Evolutionary conservation across 1,139 yeast genomes (phyloP), one percentile per base, ranked within the genome.

Genomic region (Geotrichum phurueaensis): DNA sequence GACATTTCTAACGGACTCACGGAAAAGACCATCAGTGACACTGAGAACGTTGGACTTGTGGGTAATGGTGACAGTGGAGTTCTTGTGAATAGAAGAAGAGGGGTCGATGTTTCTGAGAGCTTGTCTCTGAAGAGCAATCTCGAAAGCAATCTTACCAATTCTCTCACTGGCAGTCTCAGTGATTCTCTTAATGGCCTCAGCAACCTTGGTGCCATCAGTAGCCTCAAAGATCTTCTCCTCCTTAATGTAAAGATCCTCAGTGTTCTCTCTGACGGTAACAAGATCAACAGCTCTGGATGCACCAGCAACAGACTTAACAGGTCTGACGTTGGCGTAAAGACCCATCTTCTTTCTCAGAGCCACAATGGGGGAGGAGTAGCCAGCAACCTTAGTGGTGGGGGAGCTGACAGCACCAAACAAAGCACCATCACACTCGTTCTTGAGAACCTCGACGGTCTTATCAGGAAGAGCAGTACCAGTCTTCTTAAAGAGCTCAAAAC

Each of bases 181-280:
- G 73, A 95, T 94, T 78, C 98, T 86, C 81, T 95, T 94, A 77
- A 89, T 94, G 62, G 99, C 99, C 78, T 94, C 99, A 57, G 98
- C 97, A 54, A 92, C 91, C 75, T 84, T 84, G 68, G 89, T 84
- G 59, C 90, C 90, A 67, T 87, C 90, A 67, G 82, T 83, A 64
- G 83, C 84, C 60, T 80, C 81, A 73, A 81, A 88, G 55, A 90
- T 77, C 70, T 79, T 84, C 78, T 94, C 99, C 74, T 92, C 96
- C 79, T 94, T 94, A 75, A 94, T 86, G 78, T 94, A 94, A 69
- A 92, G 81, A 76, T 94, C 99, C 78, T 94, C 99, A 63, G 99
- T 94, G 80, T 94, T 94, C 78, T 94, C 99, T 75, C 99, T 88
- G 53, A 94, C 99, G 74, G 94, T 94, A 56, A 95, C 96, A 89